Percentiles rank a stretch among this genome's conserved stretches.
phyloP scores from a whole-genome alignment of 179 eudicot genomes.

The Camellia oleifera region DNA sequence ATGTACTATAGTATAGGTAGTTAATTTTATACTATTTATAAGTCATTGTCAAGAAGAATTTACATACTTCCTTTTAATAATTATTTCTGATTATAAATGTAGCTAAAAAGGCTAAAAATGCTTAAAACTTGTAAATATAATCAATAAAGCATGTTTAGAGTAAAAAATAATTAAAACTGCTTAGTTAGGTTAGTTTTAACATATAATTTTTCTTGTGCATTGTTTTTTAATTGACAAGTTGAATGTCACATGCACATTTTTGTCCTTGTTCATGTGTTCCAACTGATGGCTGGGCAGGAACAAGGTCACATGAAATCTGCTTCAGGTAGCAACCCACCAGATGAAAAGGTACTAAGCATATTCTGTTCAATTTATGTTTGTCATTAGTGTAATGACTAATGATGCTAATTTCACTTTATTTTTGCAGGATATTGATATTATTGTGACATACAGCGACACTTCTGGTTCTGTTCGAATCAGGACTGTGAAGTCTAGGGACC shows the following conservation, averaged over 20 bases:
- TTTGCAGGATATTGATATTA: constrained; percentile 86
- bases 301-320: constrained; percentile 25
- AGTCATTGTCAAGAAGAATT: no score
- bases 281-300: constrained; percentile 45
- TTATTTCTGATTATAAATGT: no score
- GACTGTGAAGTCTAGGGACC: constrained; percentile 71
- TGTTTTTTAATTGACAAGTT: neutral
- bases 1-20: no score
- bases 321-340: constrained; percentile 31
- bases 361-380: constrained; percentile 20
- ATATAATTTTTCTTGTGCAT: neutral
- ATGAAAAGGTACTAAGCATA: constrained; percentile 51
- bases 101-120: no score
- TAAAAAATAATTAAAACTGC: no score
- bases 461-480: constrained; percentile 71
- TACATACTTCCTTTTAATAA: no score
- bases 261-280: constrained; percentile 16
- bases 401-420: constrained; percentile 24
- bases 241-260: neutral
- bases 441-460: constrained; percentile 83
- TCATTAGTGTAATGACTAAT: constrained; percentile 20
- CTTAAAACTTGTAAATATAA: no score
- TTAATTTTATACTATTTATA: no score
- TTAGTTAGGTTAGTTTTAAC: neutral
- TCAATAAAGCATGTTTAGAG: no score